Evolutionary conservation across 2,329 filamentous ascomycete species (phyloP), one percentile per base, ranked within the genome.

Genomic region (Periconia sp.): DNA sequence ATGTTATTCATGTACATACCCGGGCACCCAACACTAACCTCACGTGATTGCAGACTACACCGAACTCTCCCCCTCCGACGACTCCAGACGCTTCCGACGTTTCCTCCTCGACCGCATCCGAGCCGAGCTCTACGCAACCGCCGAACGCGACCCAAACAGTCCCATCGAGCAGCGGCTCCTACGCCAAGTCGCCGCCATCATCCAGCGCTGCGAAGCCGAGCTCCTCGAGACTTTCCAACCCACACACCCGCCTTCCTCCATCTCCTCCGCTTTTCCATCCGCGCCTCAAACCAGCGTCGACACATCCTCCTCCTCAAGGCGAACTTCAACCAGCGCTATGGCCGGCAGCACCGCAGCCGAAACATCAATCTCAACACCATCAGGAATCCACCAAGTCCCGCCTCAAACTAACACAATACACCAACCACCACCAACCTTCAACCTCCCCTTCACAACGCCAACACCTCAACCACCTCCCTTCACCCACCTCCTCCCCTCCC

Each of bases 51-150:
- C 8, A 76, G 74, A 75, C 53, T 74, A 76, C 48, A 68, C 68
- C 37, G 58, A 51, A n/a, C 56, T 64, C 35, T 63, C 66, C 1
- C 63, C 68, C 1, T 61, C 58, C 23, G 59, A 68, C 44, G 52
- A 65, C 31, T 62, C 60, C 13, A 52, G 61, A 15, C 62, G 65
- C 47, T 67, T 76, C 35, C 69, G 70, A 14, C 62, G 64, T 31
- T 70, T 74, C 14, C 59, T 78, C 1, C 70, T 73, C 0, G 59
- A 64, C 1, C 57, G 66, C 1, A 65, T 76, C 18, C 66, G 69
- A 13, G 56, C 60, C 3, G 63, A 69, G n/a, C 63, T 79, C 8
- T 52, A 64, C 31, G 30, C 50, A 0, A 62, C 63, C 9, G 66
- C 66, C 9, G 61, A 59, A 33, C 59, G 54, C 13, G 53, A 65